phyloP scores from a whole-genome alignment of 2,329 filamentous ascomycete species.

The Phialemonium atrogriseum region DNA sequence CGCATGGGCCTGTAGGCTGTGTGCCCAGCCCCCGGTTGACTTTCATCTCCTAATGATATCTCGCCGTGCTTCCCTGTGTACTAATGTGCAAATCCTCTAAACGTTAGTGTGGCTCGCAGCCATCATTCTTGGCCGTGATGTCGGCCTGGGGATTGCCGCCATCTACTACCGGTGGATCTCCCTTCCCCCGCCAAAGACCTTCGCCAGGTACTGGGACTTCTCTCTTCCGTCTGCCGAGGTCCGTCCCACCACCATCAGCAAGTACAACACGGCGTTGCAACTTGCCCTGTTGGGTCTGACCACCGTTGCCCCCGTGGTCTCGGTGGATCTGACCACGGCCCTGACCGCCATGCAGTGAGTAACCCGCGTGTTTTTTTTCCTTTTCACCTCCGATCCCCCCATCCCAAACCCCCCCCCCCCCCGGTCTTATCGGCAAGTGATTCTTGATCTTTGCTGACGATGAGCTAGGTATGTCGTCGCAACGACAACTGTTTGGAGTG shows the following conservation, averaged over 20 bases:
- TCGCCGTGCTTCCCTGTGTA: neutral
- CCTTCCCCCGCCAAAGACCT: constrained; percentile 86
- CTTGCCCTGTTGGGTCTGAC: constrained; percentile 78
- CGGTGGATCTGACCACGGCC: constrained; percentile 43
- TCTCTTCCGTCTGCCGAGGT: constrained; percentile 82
- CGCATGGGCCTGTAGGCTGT: too few relatives aligned
- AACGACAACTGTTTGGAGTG: constrained; percentile 86
- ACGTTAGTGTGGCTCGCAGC: constrained; percentile 68
- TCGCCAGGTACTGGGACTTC: constrained; percentile 94
- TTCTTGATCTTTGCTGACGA: constrained; percentile 18
- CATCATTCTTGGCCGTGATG: constrained; percentile 86
- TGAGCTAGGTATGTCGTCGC: constrained; percentile 73
- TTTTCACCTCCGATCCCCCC: constrained; percentile 1
- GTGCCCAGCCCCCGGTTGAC: too few relatives aligned
- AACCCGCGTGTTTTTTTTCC: constrained; percentile 1
- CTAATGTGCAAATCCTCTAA: constrained; percentile 2
- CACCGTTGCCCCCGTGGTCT: constrained; percentile 68
- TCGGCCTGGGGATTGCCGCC: constrained; percentile 73
- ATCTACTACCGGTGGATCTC: constrained; percentile 96
- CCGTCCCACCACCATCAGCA: constrained; percentile 73
- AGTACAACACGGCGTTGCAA: constrained; percentile 91
- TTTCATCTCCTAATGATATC: constrained; percentile 2
- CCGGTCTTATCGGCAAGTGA: neutral
- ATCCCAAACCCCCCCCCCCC: too few relatives aligned
- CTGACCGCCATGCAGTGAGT: constrained; percentile 59